Conservation (phyloP, 495 filamentous ascomycete genomes). For the Penicillium cinerascens region DNA sequence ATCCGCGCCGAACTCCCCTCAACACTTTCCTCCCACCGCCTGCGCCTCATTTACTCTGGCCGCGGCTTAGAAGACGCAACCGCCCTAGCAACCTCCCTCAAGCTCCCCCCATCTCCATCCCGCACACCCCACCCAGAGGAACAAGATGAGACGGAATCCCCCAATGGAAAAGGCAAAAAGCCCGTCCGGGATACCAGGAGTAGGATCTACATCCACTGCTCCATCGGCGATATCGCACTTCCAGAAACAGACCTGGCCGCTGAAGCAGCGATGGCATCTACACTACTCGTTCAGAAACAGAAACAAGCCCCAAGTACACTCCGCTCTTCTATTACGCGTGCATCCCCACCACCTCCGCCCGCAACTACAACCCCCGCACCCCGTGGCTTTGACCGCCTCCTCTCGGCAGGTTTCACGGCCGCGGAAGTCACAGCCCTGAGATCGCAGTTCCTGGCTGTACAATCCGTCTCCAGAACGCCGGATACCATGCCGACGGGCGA, state of each 20-base stretch:
- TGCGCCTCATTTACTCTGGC: conserved; percentile 85
- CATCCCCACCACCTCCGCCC: conserved; percentile 12
- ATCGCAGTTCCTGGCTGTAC: conserved; percentile 78
- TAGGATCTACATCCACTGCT: conserved; percentile 84
- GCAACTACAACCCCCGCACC: conserved; percentile 59
- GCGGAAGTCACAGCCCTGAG: conserved; percentile 78
- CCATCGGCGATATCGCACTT: conserved; percentile 65
- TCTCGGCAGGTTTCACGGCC: conserved; percentile 72
- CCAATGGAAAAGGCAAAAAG: conserved; percentile 50
- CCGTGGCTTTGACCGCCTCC: conserved; percentile 83
- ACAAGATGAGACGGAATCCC: conserved; percentile 22
- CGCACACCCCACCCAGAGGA: conserved; percentile 25
- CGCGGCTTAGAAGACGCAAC: conserved; percentile 72
- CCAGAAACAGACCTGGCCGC: conserved; percentile 60
- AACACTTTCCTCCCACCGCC: conserved; percentile 57
- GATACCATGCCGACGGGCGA: conserved; percentile 74
- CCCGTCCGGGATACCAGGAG: conserved; percentile 41
- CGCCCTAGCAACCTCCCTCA: conserved; percentile 62
- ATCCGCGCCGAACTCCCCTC: conserved; percentile 70
- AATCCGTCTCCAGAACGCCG: conserved; percentile 71
- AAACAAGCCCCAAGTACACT: conserved; percentile 1
- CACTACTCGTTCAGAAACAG: conserved; percentile 19
- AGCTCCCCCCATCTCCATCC: conserved; percentile 52
- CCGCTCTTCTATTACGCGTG: background rate
- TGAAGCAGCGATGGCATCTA: conserved; percentile 57